Conservation (phyloP, 177 flowering plant genomes). For the Telopea speciosissima region DNA sequence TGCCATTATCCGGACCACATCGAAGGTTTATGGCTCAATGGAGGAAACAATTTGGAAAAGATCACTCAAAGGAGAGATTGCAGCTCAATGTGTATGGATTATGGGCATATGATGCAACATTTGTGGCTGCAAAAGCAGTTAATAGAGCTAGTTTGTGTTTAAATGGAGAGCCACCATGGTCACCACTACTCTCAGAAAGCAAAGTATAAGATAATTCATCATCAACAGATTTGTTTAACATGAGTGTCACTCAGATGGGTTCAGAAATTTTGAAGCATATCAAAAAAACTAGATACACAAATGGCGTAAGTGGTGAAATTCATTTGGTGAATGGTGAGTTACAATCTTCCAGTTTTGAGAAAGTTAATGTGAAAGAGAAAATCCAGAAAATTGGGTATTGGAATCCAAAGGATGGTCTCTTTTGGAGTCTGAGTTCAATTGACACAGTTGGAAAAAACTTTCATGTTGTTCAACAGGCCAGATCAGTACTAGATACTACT, state of each 20-base stretch:
- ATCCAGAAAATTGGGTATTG: conserved; percentile 23
- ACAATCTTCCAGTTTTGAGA: conserved; percentile 14
- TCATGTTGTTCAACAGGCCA: conserved; percentile 22
- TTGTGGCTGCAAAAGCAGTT: conserved; percentile 3
- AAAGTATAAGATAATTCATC: background rate
- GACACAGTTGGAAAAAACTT: conserved; percentile 5
- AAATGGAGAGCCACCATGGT: background rate
- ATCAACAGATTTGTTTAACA: background rate
- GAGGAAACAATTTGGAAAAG: background rate
- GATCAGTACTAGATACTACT: conserved; percentile 5
- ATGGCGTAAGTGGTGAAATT: conserved; percentile 26
- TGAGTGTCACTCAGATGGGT: conserved; percentile 6
- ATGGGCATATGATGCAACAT: conserved; percentile 12
- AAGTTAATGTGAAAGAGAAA: conserved; percentile 25
- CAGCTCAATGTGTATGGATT: conserved; percentile 1
- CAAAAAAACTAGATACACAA: background rate
- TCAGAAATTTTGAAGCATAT: conserved; percentile 7
- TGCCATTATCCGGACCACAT: conserved; percentile 3
- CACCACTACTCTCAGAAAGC: no score
- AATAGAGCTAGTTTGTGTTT: background rate
- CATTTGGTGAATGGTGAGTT: conserved; percentile 12
- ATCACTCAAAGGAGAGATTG: background rate
- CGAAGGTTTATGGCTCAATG: conserved; percentile 8
- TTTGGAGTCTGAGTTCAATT: conserved; percentile 13
- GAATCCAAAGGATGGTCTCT: conserved; percentile 22